Evolutionary conservation across 1,284 basidiomycete species (phyloP).

Genomic region (Clitocybe nebularis): DNA sequence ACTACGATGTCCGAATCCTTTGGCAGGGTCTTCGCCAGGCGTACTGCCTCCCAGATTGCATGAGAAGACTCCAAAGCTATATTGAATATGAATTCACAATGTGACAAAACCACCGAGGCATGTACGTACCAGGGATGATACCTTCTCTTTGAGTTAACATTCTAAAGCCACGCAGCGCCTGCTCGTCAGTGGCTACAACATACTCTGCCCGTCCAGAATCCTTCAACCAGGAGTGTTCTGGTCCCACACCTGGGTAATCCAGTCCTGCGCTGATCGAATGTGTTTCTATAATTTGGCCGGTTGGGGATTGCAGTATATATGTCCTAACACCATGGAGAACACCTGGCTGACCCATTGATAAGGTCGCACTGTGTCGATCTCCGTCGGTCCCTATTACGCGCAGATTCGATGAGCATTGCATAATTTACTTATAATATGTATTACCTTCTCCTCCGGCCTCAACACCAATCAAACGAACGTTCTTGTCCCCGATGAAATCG

Average conservation of each 20-base stretch:
- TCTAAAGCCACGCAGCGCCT: constrained; percentile 91
- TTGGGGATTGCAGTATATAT: constrained; percentile 86
- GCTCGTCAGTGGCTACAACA: constrained; percentile 87
- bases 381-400: constrained; percentile 75
- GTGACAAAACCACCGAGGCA: constrained; percentile 1
- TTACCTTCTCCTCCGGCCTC: constrained; percentile 93
- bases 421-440: constrained; percentile 12
- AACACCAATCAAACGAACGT: constrained; percentile 85
- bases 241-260: constrained; percentile 92
- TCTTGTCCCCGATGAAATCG: constrained; percentile 87
- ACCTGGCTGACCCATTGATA: constrained; percentile 86
- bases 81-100: constrained; percentile 5
- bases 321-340: constrained; percentile 96
- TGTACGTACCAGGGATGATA: constrained; percentile 84
- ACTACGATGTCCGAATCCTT: constrained; percentile 90
- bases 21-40: constrained; percentile 80
- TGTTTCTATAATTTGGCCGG: constrained; percentile 95
- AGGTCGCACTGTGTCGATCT: constrained; percentile 86
- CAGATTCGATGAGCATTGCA: constrained; percentile 9
- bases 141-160: constrained; percentile 91
- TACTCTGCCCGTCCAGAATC: constrained; percentile 93
- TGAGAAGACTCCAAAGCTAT: constrained; percentile 92
- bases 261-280: constrained; percentile 96
- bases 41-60: constrained; percentile 90
- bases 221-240: constrained; percentile 97